phyloP scores from a whole-genome alignment of 1,139 yeast species.

The Sporopachydermia cereana region DNA sequence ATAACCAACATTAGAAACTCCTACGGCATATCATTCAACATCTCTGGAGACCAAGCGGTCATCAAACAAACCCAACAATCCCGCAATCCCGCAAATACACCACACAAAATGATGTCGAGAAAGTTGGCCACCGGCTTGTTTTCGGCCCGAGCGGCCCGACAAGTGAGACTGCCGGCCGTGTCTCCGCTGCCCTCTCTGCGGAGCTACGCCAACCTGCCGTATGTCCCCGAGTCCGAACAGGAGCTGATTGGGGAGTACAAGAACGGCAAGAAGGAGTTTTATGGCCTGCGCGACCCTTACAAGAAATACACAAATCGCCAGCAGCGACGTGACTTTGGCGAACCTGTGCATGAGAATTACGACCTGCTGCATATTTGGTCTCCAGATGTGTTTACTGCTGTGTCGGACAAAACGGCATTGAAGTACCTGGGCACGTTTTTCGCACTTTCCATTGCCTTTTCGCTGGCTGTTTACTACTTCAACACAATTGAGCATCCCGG shows the following conservation, averaged over 20 bases:
- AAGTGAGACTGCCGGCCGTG: neutral
- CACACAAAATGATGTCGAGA: slow-evolving; percentile 19
- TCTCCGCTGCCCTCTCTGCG: neutral
- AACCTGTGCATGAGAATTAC: slow-evolving; percentile 58
- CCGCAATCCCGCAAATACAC: too few species aligned
- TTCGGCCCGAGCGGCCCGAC: slow-evolving; percentile 3
- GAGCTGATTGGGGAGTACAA: slow-evolving; percentile 34
- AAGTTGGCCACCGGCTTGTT: slow-evolving; percentile 16
- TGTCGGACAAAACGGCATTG: slow-evolving; percentile 51
- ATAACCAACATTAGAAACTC: too few species aligned
- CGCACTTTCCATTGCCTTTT: slow-evolving; percentile 42
- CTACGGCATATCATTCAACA: too few species aligned
- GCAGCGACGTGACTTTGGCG: slow-evolving; percentile 66
- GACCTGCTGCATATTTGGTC: slow-evolving; percentile 81
- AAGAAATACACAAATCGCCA: slow-evolving; percentile 71
- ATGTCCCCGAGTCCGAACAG: slow-evolving; percentile 12
- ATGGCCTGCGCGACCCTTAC: slow-evolving; percentile 46
- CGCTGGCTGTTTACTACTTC: slow-evolving; percentile 40
- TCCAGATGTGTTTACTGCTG: slow-evolving; percentile 60
- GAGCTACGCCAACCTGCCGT: neutral
- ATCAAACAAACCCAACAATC: too few species aligned
- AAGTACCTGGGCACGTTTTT: slow-evolving; percentile 40
- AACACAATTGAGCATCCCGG: slow-evolving; percentile 70
- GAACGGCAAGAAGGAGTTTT: slow-evolving; percentile 32
- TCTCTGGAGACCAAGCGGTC: too few species aligned